Conservation (phyloP, 768 basidiomycete genomes). For the Paxillus ammoniavirescens region DNA sequence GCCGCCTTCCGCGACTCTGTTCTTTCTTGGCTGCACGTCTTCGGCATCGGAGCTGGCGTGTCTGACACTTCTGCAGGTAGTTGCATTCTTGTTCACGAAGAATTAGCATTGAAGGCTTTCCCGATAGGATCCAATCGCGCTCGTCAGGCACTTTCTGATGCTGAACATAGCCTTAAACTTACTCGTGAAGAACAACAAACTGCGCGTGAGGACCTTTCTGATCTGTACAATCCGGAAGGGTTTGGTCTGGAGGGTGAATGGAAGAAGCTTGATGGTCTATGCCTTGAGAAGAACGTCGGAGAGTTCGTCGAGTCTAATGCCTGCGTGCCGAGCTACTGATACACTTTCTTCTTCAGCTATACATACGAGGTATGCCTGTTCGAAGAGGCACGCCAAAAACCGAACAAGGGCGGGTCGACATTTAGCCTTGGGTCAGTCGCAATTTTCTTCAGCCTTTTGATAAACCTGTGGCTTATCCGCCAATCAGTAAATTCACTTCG, state of each 20-base stretch:
- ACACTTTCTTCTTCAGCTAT: constrained; percentile 52
- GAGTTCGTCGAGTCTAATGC: constrained; percentile 63
- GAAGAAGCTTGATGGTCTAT: constrained; percentile 89
- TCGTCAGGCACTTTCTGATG: constrained; percentile 59
- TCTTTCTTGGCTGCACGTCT: constrained; percentile 56
- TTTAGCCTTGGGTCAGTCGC: constrained; percentile 79
- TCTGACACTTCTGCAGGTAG: constrained; percentile 43
- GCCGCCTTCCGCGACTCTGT: constrained; percentile 61
- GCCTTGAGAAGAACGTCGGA: constrained; percentile 80
- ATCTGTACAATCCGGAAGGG: constrained; percentile 61
- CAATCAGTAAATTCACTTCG: constrained; percentile 62
- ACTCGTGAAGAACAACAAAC: constrained; percentile 52
- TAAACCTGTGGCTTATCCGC: constrained; percentile 2
- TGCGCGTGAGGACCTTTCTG: constrained; percentile 55
- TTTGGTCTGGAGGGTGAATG: constrained; percentile 88
- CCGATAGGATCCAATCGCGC: constrained; percentile 57
- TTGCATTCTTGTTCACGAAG: not conserved
- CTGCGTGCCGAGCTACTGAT: constrained; percentile 7
- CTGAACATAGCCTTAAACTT: constrained; percentile 56
- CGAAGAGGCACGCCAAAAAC: constrained; percentile 82
- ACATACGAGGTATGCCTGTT: constrained; percentile 95
- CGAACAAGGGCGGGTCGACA: constrained; percentile 70
- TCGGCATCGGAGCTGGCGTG: constrained; percentile 54
- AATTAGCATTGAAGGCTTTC: constrained; percentile 1
- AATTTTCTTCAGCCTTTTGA: not conserved